Evolutionary conservation across 2,329 filamentous ascomycete genomes (phyloP).

Genomic region (Colletotrichum sp.): DNA sequence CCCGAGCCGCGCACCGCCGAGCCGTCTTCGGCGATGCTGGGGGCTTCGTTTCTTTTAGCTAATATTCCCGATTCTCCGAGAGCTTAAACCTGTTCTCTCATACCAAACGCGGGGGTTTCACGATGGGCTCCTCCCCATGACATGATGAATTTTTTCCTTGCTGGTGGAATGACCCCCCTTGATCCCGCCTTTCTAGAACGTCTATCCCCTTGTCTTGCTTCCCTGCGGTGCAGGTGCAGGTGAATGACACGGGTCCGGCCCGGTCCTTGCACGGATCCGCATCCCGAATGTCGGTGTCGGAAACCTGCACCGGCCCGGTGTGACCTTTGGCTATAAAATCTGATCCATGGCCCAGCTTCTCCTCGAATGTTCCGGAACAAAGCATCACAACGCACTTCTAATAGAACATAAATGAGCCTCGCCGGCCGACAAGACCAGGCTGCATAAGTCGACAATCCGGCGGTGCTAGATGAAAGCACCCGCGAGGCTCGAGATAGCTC

Average conservation of each 20-base stretch:
- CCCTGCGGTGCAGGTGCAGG: background rate
- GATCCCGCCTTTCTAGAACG: background rate
- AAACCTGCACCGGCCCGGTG: background rate
- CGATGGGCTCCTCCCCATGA: background rate
- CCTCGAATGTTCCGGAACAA: fast-evolving
- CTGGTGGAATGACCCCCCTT: background rate
- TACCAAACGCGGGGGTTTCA: background rate
- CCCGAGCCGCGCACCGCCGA: conserved; percentile 9
- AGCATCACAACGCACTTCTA: background rate
- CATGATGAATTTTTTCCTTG: background rate
- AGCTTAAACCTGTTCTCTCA: background rate
- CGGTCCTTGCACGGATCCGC: background rate
- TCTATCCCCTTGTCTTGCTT: background rate
- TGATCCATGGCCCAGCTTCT: background rate
- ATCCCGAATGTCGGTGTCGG: background rate
- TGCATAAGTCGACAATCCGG: background rate
- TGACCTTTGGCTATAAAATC: background rate
- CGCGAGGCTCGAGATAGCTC: background rate
- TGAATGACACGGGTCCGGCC: background rate
- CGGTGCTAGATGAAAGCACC: background rate
- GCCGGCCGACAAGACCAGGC: background rate
- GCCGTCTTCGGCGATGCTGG: conserved; percentile 7
- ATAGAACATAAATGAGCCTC: background rate
- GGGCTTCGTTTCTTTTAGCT: conserved; percentile 1
- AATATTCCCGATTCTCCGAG: conserved; percentile 13